These are phyloP conservation scores for Pseudopediastrum boryanum DNA, from an alignment of 139 green algal species.

Conservation along the genomic window DNA sequence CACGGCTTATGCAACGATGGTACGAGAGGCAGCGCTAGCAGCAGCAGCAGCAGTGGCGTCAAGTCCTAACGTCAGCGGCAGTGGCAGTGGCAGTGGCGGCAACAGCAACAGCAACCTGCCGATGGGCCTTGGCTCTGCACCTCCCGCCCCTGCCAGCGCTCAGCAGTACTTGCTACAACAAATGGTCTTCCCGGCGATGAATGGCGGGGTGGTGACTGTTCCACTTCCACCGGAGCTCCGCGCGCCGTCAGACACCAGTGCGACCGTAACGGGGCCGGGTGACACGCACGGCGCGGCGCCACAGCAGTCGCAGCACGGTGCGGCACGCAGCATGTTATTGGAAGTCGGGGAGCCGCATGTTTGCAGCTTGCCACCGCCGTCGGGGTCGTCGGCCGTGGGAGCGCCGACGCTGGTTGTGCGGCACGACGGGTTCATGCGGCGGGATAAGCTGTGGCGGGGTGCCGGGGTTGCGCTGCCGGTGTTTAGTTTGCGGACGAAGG, in stretches of 20 bases:
- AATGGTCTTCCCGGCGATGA: too few species aligned
- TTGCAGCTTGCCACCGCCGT: constrained; percentile 20
- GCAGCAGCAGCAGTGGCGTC: too few species aligned
- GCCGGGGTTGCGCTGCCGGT: constrained; percentile 89
- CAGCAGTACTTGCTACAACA: too few species aligned
- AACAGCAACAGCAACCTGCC: constrained; percentile 1
- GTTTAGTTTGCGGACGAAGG: constrained; percentile 82
- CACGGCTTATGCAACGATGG: not conserved
- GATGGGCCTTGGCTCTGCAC: too few species aligned
- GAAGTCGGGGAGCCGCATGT: constrained; percentile 39
- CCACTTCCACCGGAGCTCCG: too few species aligned
- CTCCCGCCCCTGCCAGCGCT: too few species aligned
- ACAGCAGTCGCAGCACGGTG: not conserved
- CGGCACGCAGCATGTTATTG: constrained; percentile 30
- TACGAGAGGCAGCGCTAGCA: not conserved
- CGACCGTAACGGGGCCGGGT: too few species aligned
- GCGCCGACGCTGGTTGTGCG: constrained; percentile 61
- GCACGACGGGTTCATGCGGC: constrained; percentile 75
- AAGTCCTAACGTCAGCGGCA: not conserved
- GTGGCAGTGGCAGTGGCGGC: not conserved
- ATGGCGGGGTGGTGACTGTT: too few species aligned
- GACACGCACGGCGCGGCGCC: too few species aligned
- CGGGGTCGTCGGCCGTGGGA: constrained; percentile 25
- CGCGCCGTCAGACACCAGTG: too few species aligned
- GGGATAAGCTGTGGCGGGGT: constrained; percentile 80